Conservation (phyloP, 2,329 filamentous ascomycete genomes). For the Whalleya microplaca region DNA sequence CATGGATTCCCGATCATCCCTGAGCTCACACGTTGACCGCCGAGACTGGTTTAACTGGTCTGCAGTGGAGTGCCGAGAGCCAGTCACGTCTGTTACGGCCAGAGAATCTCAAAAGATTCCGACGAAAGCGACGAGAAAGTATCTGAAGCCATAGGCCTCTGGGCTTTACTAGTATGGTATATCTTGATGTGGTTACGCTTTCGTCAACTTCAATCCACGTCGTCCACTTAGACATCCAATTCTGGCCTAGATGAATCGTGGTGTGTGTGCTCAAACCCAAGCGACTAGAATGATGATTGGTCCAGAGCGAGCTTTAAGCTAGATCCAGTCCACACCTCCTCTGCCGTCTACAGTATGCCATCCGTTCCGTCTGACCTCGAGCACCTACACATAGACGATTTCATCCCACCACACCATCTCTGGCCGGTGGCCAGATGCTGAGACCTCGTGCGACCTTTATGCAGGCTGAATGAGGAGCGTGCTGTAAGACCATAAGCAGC, state of each 20-base stretch:
- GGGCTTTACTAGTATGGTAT: conserved; percentile 11
- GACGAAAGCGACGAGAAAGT: conserved; percentile 12
- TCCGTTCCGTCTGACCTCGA: conserved; percentile 20
- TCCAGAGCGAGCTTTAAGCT: conserved; percentile 13
- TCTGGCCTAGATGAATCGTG: conserved; percentile 17
- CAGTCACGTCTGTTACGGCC: conserved; percentile 12
- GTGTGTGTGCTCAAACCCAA: conserved; percentile 21
- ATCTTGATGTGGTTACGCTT: conserved; percentile 11
- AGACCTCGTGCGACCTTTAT: conserved; percentile 36
- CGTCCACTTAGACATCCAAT: conserved; percentile 10
- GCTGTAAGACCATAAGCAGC: conserved; percentile 22
- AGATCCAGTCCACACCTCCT: conserved; percentile 26
- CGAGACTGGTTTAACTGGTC: conserved; percentile 30
- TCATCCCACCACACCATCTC: conserved; percentile 32
- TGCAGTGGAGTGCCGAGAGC: conserved; percentile 20
- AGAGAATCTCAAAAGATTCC: conserved; percentile 9
- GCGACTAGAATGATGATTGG: conserved; percentile 27
- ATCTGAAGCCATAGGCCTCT: conserved; percentile 10
- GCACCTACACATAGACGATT: conserved; percentile 7
- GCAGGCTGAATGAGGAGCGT: conserved; percentile 24
- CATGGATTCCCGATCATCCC: conserved; percentile 27
- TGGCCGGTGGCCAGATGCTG: conserved; percentile 30
- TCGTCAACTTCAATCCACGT: conserved; percentile 14
- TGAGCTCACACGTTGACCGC: conserved; percentile 36
- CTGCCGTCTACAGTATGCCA: conserved; percentile 1